Evolutionary conservation across 352 stramenopile genomes (phyloP), one percentile per base, ranked within the genome.

Genomic region (Pythium coloratum): DNA sequence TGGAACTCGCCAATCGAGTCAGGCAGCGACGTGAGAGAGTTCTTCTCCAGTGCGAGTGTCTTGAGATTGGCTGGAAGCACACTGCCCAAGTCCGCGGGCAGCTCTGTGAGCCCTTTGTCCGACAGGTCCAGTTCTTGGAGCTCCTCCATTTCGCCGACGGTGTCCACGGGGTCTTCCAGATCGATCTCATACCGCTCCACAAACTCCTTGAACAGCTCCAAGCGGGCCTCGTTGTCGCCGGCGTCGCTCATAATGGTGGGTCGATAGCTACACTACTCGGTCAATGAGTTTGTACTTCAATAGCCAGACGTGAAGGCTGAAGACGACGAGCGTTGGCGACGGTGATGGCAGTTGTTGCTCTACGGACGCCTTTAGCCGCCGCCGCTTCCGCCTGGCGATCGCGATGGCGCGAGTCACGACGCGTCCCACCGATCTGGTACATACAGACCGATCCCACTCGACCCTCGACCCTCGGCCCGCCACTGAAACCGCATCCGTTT

Each of bases 91-190:
- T 90, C 76, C 1, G 20, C 59, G 2, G 88, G 87, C 9, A 95
- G 59, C 71, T 92, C 72, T 7, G 54, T 67, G 18, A 93, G 69
- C 1, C 79, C 80, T 56, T 94, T 96, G 38, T 92, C 84, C 4
- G 82, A 95, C 42, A 96, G 42, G 36, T 96, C 88, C 0, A 96
- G 75, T 64, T 96, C 88, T 55, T 94, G 84, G 42, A 96, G 66
- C 32, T 82, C 72, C 0, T 90, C 76, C 20, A 92, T 84, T 28
- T 91, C 86, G 36, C 86, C 76, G 6, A 76, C 46, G 9, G 79
- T 83, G 66, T 89, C 79, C 13, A 91, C 70, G 0, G 77, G 67
- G 76, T 93, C 76, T 28, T 92, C 80, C 32, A 96, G 55, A 0
- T 94, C 86, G 40, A 95, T 70, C 47, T 81, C 71, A 66, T 86